Base-by-base conservation (phyloP, 768 basidiomycete genomes). In the Collybia sordida region DNA sequence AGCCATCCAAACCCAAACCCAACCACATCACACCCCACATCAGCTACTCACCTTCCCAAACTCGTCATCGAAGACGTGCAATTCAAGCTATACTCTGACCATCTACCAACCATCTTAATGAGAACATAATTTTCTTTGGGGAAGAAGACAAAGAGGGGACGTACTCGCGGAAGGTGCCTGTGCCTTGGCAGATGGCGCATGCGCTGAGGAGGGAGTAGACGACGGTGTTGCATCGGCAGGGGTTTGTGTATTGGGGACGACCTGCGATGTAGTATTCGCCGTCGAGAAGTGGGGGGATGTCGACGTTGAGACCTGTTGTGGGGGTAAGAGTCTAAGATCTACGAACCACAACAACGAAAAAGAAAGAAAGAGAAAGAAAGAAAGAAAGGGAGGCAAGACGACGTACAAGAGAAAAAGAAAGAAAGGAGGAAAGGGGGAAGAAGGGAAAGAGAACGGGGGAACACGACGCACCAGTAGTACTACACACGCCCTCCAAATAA, bases 121-220 rank as follows among this genome's bases (percentile, higher is more conserved):
- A n/a, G n/a, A n/a, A n/a, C n/a, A n/a, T n/a, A n/a, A n/a, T n/a
- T n/a, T n/a, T n/a, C n/a, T n/a, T n/a, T n/a, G n/a, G n/a, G n/a
- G n/a, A n/a, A n/a, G n/a, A n/a, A n/a, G n/a, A n/a, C n/a, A n/a
- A n/a, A n/a, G n/a, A n/a, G n/a, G n/a, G n/a, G 8, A 31, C 24
- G 7, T 24, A 47, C 45, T 15, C 19, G 7, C 12, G 19, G 52
- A 47, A 40, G 41, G 22, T 25, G 44, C 31, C 25, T 42, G 22
- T 31, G 9, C 9, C 27, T 52, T 53, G 41, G 52, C 56, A 43
- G 41, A 57, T 22, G 24, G 41, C 15, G 18, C 45, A 47, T 8
- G 45, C 45, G 21, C 45, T 47, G 3, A 47, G 35, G 6, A 47
- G 19, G 5, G 45, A 38, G 19, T 47, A 47, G 27, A 38, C 23